phyloP scores from a whole-genome alignment of 768 basidiomycete species.

The Suillus variegatus region DNA sequence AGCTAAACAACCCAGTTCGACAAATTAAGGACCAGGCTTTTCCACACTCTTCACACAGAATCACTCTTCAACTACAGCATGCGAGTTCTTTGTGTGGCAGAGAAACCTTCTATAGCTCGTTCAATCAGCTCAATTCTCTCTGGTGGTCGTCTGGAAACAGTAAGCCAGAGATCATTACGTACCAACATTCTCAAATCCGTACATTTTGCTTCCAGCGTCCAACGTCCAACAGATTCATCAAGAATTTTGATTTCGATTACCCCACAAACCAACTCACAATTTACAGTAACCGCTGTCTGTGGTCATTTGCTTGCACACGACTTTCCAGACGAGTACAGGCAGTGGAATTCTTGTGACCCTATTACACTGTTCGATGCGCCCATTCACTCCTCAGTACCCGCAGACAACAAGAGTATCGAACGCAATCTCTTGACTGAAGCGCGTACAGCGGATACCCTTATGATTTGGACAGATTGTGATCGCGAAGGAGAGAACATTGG shows the following conservation, averaged over 20 bases:
- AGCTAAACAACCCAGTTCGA: no score
- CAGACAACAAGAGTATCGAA: constrained; percentile 72
- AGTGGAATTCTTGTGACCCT: constrained; percentile 90
- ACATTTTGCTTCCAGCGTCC: constrained; percentile 48
- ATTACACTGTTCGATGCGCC: constrained; percentile 87
- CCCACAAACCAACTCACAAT: constrained; percentile 73
- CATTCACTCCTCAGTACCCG: constrained; percentile 58
- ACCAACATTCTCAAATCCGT: constrained; percentile 8
- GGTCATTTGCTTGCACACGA: constrained; percentile 84
- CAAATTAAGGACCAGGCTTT: background rate
- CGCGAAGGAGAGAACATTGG: constrained; percentile 98
- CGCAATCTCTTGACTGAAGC: constrained; percentile 78
- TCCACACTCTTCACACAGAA: background rate
- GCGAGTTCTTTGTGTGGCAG: constrained; percentile 93
- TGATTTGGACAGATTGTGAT: constrained; percentile 99
- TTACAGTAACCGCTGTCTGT: constrained; percentile 89
- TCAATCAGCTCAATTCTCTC: constrained; percentile 90
- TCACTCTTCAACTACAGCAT: constrained; percentile 34
- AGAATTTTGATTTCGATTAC: constrained; percentile 95
- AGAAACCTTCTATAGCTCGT: constrained; percentile 96
- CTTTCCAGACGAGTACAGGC: constrained; percentile 72
- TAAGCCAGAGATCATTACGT: constrained; percentile 41
- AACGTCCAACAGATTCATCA: constrained; percentile 68
- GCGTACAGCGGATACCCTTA: constrained; percentile 70
- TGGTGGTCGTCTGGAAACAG: constrained; percentile 78